These are phyloP conservation scores for Claviceps arundinis DNA, from an alignment of 2,329 filamentous ascomycete species.

Conservation along the genomic window DNA sequence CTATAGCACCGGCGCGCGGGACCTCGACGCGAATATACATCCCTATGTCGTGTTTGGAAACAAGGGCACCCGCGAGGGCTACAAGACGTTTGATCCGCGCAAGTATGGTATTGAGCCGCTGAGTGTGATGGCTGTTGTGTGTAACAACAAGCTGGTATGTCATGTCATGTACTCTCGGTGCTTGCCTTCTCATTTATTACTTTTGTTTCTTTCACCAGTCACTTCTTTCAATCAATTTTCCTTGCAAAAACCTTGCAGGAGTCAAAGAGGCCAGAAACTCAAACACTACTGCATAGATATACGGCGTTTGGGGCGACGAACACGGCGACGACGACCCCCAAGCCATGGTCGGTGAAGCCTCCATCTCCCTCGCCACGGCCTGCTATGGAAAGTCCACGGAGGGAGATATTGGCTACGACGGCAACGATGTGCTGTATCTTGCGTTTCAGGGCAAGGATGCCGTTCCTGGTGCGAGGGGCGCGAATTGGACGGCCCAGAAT, in stretches of 20 bases:
- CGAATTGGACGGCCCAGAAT: conserved; percentile 39
- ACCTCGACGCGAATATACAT: conserved; percentile 38
- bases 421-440: conserved; percentile 47
- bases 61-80: conserved; percentile 19
- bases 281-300: conserved; percentile 24
- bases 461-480: conserved; percentile 38
- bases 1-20: conserved; percentile 24
- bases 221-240: too few relatives aligned
- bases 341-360: conserved; percentile 41
- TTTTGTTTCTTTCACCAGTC: too few relatives aligned
- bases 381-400: conserved; percentile 41
- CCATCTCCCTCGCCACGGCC: conserved; percentile 41
- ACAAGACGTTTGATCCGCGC: conserved; percentile 26
- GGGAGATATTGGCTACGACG: conserved; percentile 41
- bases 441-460: conserved; percentile 44
- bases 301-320: conserved; percentile 48
- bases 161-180: too few relatives aligned
- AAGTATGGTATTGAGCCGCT: conserved; percentile 32
- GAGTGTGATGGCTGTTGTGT: conserved; percentile 42
- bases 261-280: background rate
- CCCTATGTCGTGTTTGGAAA: conserved; percentile 43
- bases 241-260: too few relatives aligned
- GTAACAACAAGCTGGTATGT: conserved; percentile 30
- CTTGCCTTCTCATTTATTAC: too few relatives aligned
- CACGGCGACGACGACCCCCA: conserved; percentile 38